phyloP scores from a whole-genome alignment of 2,329 filamentous ascomycete genomes.

The Karstenula rhodostoma region DNA sequence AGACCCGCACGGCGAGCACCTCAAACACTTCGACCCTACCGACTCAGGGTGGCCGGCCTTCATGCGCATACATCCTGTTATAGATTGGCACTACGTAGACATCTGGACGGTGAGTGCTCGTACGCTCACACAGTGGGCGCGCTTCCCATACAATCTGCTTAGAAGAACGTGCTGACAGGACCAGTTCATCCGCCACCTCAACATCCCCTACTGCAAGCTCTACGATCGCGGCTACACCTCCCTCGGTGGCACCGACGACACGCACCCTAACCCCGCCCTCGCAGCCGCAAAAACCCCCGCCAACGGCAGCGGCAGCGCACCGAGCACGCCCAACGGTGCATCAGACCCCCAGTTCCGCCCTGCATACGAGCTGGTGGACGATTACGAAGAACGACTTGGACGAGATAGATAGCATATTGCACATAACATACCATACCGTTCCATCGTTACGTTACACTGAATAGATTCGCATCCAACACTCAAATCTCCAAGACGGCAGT shows the following conservation, averaged over 20 bases:
- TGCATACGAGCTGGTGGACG: conserved; percentile 51
- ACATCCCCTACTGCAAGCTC: conserved; percentile 82
- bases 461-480: neutral
- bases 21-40: conserved; percentile 86
- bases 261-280: conserved; percentile 80
- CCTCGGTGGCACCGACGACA: conserved; percentile 89
- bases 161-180: conserved; percentile 4
- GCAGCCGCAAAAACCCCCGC: conserved; percentile 33
- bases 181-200: conserved; percentile 80
- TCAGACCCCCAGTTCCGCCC: conserved; percentile 44
- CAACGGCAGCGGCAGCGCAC: conserved; percentile 19
- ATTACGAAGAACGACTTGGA: conserved; percentile 51
- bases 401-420: conserved; percentile 33
- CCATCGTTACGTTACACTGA: neutral
- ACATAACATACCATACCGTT: neutral
- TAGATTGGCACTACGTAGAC: conserved; percentile 96
- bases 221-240: conserved; percentile 93
- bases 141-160: too few species aligned
- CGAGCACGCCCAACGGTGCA: conserved; percentile 23
- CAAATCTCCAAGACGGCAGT: conserved; percentile 15
- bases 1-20: conserved; percentile 82
- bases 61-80: conserved; percentile 92
- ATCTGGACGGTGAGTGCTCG: conserved; percentile 81
- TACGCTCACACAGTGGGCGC: too few species aligned
- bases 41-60: conserved; percentile 91